Evolutionary conservation across 2,329 filamentous ascomycete genomes (phyloP), one percentile per base, ranked within the genome.

Genomic region (Claviceps pazoutovae): DNA sequence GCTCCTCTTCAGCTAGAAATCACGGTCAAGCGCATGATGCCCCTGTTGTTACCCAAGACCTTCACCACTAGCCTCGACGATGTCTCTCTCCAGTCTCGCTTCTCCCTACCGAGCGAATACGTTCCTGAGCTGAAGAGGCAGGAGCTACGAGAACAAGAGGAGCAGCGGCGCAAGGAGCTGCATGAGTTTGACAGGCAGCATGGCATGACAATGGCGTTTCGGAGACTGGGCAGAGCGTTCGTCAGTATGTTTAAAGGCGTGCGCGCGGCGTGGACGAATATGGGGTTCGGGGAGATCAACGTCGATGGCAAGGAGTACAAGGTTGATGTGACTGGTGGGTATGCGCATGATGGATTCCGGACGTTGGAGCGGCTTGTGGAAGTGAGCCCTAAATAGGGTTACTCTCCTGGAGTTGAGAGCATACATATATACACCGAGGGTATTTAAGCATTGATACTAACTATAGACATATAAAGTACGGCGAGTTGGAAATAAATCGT

Each of bases 341-440:
- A 77, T 68, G 75, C 75, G 21, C 68, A 82, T 48, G 80, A 83
- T 42, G 69, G 74, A 4, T 82, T 82, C 44, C 71, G 69, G 51
- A 76, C 76, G 3, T 61, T 84, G 50, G 80, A 83, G 64, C 71
- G 74, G 56, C 60, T 84, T 41, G 70, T 78, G 36, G 57, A 50
- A 9, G 47, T 50, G 37, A 37, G 43, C 9, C 42, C 46, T 17
- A 44, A 50, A 38, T 53, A 37, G 39, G 7, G 0, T n/a, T 30
- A 0, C 13, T 26, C 23, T 26, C 16, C 17, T 26, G 5, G 3
- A 41, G 8, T 17, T 41, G 16, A 41, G 4, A 42, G 30, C 9
- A 34, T 34, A 11, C 30, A 34, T 34, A 34, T 34, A 34, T 11
- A 34, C 30, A 34, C 9, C 30, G 3, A 34, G 30, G 9, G 30